Percentiles rank a stretch among this genome's conserved stretches.
Evolutionary conservation across 176 grass and related monocot species (phyloP).

Genomic region (Triticum monococcum): DNA sequence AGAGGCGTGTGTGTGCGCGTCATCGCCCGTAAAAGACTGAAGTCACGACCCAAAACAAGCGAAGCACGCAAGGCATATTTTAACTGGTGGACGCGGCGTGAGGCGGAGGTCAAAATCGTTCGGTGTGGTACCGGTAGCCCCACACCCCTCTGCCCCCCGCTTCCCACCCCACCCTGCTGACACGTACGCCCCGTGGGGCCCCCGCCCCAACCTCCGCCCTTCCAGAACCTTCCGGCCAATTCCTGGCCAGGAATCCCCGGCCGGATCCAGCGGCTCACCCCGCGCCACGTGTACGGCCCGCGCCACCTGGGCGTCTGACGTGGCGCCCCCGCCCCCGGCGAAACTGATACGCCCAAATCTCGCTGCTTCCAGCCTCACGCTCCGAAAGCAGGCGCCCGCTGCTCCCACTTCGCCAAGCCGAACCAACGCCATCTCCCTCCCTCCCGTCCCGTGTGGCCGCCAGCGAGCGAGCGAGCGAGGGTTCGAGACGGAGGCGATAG

Average conservation of each 20-base stretch:
- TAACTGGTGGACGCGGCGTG: constrained; percentile 41
- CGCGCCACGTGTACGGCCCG: constrained; percentile 40
- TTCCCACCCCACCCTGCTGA: constrained; percentile 1
- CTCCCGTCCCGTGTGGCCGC: constrained; percentile 9
- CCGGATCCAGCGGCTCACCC: constrained; percentile 42
- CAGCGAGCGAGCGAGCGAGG: constrained; percentile 19
- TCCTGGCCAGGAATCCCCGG: constrained; percentile 61
- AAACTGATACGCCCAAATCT: constrained; percentile 74
- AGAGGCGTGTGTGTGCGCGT: background rate
- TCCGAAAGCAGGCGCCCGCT: constrained; percentile 30
- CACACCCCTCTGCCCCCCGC: constrained; percentile 24
- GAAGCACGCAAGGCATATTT: constrained; percentile 4
- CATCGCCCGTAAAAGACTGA: background rate
- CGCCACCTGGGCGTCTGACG: constrained; percentile 54
- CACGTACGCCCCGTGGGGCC: constrained; percentile 28
- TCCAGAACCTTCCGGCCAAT: constrained; percentile 76
- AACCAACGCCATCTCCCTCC: constrained; percentile 13
- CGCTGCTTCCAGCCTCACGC: constrained; percentile 41
- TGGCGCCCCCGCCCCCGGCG: constrained; percentile 50
- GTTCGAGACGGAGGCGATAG: background rate
- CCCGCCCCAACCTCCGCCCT: constrained; percentile 38
- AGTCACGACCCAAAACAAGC: background rate
- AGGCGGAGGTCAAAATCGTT: constrained; percentile 19
- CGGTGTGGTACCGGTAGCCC: background rate
- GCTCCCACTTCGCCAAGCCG: constrained; percentile 30